A percentile compares a stretch with the other conserved stretches of the same genome.
Conservation (phyloP, 805 yeast genomes). For the Ogataea corticis region DNA sequence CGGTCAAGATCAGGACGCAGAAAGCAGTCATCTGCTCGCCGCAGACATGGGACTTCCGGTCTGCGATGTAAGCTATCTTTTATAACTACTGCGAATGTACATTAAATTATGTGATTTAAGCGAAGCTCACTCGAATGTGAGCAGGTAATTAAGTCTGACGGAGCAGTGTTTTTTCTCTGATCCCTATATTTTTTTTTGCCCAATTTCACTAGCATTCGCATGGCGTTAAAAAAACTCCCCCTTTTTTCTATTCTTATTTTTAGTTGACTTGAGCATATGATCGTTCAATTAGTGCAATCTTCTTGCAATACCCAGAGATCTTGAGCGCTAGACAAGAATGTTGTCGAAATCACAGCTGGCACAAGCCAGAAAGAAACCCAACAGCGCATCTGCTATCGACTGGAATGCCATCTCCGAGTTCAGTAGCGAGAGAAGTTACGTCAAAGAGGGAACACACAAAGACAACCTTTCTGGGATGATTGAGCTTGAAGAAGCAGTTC, state of each 20-base stretch:
- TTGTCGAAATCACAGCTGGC: not conserved
- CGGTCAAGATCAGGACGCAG: not conserved
- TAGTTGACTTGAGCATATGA: not conserved
- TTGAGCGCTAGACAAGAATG: not conserved
- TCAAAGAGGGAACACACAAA: slow-evolving; percentile 11
- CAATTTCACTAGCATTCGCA: not conserved
- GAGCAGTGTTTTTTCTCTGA: too few species aligned
- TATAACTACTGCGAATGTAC: too few species aligned
- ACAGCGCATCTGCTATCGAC: slow-evolving; percentile 14
- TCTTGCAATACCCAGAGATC: not conserved
- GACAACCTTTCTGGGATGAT: slow-evolving; percentile 2
- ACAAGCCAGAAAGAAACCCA: slow-evolving; percentile 5
- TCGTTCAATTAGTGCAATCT: not conserved
- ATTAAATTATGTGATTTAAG: too few species aligned
- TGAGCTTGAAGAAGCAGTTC: slow-evolving; percentile 1
- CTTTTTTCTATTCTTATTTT: not conserved
- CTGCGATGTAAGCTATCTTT: not conserved
- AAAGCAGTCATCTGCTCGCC: not conserved
- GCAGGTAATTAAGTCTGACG: too few species aligned
- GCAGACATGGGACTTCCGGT: slow-evolving; percentile 1
- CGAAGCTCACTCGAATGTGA: too few species aligned
- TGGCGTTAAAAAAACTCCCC: slow-evolving; percentile 1
- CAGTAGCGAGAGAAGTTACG: not conserved
- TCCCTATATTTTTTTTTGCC: too few species aligned
- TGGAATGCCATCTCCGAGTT: not conserved